A percentile compares a stretch with the other conserved stretches of the same genome.
Conservation (phyloP, 129 eudicot genomes). For the Flaveria sonorensis region DNA sequence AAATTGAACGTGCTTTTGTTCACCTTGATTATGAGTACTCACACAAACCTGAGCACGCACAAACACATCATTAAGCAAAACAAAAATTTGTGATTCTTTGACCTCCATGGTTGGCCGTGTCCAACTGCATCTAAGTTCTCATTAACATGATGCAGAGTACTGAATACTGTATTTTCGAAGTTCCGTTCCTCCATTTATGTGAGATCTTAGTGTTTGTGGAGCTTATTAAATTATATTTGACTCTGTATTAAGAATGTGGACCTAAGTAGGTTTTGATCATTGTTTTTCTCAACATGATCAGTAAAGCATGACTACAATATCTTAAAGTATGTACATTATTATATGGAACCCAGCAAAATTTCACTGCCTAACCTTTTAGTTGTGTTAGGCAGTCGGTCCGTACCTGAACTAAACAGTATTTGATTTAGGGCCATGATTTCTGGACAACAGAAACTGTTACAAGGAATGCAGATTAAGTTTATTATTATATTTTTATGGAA, state of each 20-base stretch:
- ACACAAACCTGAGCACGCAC: slow-evolving; percentile 80
- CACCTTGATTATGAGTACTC: slow-evolving; percentile 72
- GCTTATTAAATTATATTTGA: not conserved
- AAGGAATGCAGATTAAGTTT: no score
- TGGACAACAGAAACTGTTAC: no score
- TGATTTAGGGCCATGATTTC: no score
- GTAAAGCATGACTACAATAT: no score
- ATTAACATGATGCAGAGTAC: not conserved
- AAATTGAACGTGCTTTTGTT: slow-evolving; percentile 78
- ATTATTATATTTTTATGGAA: no score
- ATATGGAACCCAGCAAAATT: no score
- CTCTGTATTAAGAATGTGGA: not conserved
- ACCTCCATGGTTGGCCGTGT: not conserved
- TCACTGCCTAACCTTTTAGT: no score
- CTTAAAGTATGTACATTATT: no score
- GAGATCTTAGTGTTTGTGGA: slow-evolving; percentile 6
- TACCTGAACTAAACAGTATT: no score
- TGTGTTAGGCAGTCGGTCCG: no score
- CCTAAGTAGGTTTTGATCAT: not conserved
- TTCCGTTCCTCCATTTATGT: not conserved
- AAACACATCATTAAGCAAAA: slow-evolving; percentile 40
- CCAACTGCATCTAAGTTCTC: slow-evolving; percentile 20
- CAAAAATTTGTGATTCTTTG: not conserved
- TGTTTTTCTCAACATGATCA: no score
- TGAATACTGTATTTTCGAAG: not conserved